These are phyloP conservation scores for Dianthus caryophyllus DNA, from an alignment of 148 eudicot species.

Conservation along the genomic window DNA sequence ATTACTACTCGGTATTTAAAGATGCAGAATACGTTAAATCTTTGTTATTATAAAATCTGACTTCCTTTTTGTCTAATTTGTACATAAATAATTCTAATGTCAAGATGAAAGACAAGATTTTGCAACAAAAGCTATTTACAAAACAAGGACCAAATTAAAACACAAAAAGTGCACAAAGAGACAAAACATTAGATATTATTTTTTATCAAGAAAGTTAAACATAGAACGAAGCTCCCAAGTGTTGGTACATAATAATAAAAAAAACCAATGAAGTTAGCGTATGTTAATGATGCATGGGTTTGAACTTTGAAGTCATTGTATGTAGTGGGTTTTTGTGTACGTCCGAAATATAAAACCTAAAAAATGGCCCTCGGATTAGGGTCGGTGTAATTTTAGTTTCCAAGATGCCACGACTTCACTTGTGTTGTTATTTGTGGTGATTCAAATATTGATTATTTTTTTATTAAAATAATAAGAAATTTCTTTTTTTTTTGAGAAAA, in stretches of 20 bases:
- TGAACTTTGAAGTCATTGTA: too few relatives aligned
- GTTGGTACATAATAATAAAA: neutral
- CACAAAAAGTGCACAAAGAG: neutral
- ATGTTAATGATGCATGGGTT: neutral
- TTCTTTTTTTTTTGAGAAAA: neutral
- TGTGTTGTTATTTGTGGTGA: neutral
- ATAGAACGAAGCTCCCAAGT: slow-evolving; percentile 1
- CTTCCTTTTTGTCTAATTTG: too few relatives aligned
- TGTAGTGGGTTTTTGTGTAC: neutral
- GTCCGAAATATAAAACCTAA: slow-evolving; percentile 16
- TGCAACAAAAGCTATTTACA: too few relatives aligned
- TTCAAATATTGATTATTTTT: neutral
- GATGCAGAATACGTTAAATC: too few relatives aligned
- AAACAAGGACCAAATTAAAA: too few relatives aligned
- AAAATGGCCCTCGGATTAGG: slow-evolving; percentile 27
- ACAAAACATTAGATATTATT: slow-evolving; percentile 15
- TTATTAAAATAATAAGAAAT: neutral
- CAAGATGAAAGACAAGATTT: neutral
- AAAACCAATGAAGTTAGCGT: neutral
- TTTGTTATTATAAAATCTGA: too few relatives aligned
- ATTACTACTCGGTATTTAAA: too few relatives aligned
- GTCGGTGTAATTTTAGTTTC: slow-evolving; percentile 32
- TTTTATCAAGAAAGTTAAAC: neutral
- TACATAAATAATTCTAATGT: too few relatives aligned
- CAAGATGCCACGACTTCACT: slow-evolving; percentile 22